Evolutionary conservation across 495 filamentous ascomycete species (phyloP).

Genomic region (Penicillium roqueforti): DNA sequence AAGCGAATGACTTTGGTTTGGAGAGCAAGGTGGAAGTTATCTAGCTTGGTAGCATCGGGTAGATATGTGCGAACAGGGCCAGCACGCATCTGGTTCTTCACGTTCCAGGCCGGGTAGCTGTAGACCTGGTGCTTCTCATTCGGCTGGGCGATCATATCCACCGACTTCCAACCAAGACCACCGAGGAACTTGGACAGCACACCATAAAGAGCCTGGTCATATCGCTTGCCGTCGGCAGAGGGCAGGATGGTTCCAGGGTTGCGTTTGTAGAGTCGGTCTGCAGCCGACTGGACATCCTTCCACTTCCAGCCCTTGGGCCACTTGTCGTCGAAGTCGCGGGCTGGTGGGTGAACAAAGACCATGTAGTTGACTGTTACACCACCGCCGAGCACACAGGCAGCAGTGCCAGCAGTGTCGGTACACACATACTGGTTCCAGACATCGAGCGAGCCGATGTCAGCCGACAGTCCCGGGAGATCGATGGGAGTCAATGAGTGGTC

Average conservation of each 20-base stretch:
- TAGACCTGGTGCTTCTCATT: constrained; percentile 64
- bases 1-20: constrained; percentile 63
- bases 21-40: constrained; percentile 65
- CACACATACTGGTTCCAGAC: constrained; percentile 42
- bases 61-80: constrained; percentile 75
- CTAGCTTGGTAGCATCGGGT: constrained; percentile 52
- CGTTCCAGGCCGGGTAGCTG: constrained; percentile 67
- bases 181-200: constrained; percentile 53
- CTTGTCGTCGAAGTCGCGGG: constrained; percentile 66
- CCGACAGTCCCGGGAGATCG: constrained; percentile 68
- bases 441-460: constrained; percentile 23
- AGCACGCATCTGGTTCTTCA: constrained; percentile 58
- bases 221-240: constrained; percentile 63
- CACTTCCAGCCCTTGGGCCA: constrained; percentile 73
- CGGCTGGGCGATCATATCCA: constrained; percentile 57
- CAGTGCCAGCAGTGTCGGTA: constrained; percentile 67
- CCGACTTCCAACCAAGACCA: constrained; percentile 56
- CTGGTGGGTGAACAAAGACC: constrained; percentile 53
- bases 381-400: constrained; percentile 73
- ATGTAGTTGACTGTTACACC: constrained; percentile 72
- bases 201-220: constrained; percentile 62
- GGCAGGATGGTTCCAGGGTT: constrained; percentile 68
- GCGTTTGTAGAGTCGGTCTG: constrained; percentile 57
- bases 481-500: constrained; percentile 57
- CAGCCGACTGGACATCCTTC: constrained; percentile 54